A percentile compares a stretch with the other conserved stretches of the same genome.
Evolutionary conservation across 441 rosid species (phyloP).

Genomic region (Theobroma grandiflorum): DNA sequence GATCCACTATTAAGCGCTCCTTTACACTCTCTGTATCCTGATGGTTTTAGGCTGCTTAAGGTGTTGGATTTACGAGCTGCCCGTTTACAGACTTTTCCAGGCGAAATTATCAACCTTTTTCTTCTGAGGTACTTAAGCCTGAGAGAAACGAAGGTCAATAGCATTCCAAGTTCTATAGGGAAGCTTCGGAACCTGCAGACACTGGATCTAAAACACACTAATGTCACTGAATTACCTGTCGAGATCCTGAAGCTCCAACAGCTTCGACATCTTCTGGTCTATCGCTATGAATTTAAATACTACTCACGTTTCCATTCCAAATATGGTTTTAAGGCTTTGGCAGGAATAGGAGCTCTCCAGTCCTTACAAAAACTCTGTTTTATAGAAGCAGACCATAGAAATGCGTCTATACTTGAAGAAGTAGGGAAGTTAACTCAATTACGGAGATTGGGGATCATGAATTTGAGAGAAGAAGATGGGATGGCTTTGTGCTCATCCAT

Average conservation of each 20-base stretch:
- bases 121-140: constrained; percentile 41
- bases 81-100: constrained; percentile 32
- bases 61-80: constrained; percentile 40
- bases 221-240: constrained; percentile 37
- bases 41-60: constrained; percentile 31
- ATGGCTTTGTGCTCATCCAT: constrained; percentile 39
- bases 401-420: constrained; percentile 28
- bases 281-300: constrained; percentile 28
- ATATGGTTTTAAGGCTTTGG: constrained; percentile 39
- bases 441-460: constrained; percentile 45
- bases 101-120: constrained; percentile 22
- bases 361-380: constrained; percentile 48
- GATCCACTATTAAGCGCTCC: constrained; percentile 19
- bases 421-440: constrained; percentile 41
- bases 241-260: constrained; percentile 36
- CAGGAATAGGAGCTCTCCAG: constrained; percentile 39
- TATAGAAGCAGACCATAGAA: constrained; percentile 31
- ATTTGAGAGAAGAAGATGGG: constrained; percentile 42
- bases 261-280: constrained; percentile 51
- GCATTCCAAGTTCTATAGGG: constrained; percentile 39
- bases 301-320: constrained; percentile 22
- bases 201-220: constrained; percentile 43
- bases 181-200: constrained; percentile 47
- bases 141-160: constrained; percentile 29
- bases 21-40: constrained; percentile 5